A percentile compares a stretch with the other conserved stretches of the same genome.
Conservation (phyloP, 2,329 filamentous ascomycete genomes). For the Penicillium decumbens region DNA sequence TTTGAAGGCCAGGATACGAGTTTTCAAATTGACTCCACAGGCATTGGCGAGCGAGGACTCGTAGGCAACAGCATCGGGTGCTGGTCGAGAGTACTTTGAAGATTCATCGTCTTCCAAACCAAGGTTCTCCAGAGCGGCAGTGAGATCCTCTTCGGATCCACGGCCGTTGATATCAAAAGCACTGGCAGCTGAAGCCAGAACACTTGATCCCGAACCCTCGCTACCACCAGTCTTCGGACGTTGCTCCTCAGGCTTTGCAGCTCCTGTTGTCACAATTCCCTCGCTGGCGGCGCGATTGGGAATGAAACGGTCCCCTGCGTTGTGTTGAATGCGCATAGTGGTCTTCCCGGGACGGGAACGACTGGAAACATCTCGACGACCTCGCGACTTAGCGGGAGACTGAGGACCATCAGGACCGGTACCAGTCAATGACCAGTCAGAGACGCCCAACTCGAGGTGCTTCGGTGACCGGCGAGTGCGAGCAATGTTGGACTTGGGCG, state of each 20-base stretch:
- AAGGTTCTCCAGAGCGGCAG: constrained; percentile 73
- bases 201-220: constrained; percentile 71
- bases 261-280: constrained; percentile 73
- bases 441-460: constrained; percentile 84
- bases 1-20: constrained; percentile 96
- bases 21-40: constrained; percentile 88
- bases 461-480: constrained; percentile 68
- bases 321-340: constrained; percentile 62
- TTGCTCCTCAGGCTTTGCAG: constrained; percentile 78
- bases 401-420: constrained; percentile 59
- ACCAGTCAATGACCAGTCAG: constrained; percentile 84
- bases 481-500: constrained; percentile 90
- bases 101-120: constrained; percentile 70
- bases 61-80: constrained; percentile 84
- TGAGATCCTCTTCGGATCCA: constrained; percentile 66
- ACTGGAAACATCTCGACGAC: constrained; percentile 51
- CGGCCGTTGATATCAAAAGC: constrained; percentile 60
- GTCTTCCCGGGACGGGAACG: constrained; percentile 60
- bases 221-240: constrained; percentile 65
- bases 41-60: constrained; percentile 85
- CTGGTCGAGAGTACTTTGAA: constrained; percentile 65
- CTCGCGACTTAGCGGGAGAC: constrained; percentile 59
- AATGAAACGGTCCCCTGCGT: constrained; percentile 87
- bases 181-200: constrained; percentile 69
- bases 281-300: constrained; percentile 89